Evolutionary conservation across 2,329 filamentous ascomycete species (phyloP), one percentile per base, ranked within the genome.

Genomic region (Ceratocystis diversiconidia): DNA sequence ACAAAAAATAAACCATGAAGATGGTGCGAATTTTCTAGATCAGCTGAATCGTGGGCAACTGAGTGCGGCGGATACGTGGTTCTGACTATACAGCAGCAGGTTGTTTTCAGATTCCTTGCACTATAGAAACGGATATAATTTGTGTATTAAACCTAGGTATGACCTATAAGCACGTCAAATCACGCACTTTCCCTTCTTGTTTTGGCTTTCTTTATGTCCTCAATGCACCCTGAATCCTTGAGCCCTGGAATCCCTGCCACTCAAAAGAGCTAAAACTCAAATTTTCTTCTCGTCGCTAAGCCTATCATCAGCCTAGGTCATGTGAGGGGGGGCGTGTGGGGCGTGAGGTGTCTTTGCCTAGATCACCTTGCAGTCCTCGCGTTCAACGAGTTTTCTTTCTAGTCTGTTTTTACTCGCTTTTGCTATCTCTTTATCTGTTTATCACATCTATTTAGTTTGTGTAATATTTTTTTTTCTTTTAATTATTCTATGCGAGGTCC

Each of bases 401-500:
- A 4, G 36, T 59, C 7, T 36, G 12, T 17, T 59, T 30, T 36
- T 10, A 2, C 2, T 62, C 19, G 2, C 8, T 48, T 50, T 62
- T 8, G n/a, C 15, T 41, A 15, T 61, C 32, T 32, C 5, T 22
- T 43, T 61, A 41, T 41, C 36, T 41, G 36, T 41, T 12, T 41
- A 41, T 41, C 36, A 41, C 10, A 41, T 41, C 36, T 3, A 12
- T 41, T 41, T 3, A 41, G 36, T 4, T 12, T 41, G 10, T 41
- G 36, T 15, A 41, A 41, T 1, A 10, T 1, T 12, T 41, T 15
- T 43, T 19, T n/a, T 48, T 30, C 41, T 48, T 50, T 44, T 22
- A n/a, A 62, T 62, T 62, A 43, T 62, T 62, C 43, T 62, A 62
- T 48, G 61, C 61, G 61, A 48, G 43, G 12, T 59, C 12, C 55